Evolutionary conservation across 331 rosid species (phyloP), one percentile per base, ranked within the genome.

Genomic region (Ulmus americana): DNA sequence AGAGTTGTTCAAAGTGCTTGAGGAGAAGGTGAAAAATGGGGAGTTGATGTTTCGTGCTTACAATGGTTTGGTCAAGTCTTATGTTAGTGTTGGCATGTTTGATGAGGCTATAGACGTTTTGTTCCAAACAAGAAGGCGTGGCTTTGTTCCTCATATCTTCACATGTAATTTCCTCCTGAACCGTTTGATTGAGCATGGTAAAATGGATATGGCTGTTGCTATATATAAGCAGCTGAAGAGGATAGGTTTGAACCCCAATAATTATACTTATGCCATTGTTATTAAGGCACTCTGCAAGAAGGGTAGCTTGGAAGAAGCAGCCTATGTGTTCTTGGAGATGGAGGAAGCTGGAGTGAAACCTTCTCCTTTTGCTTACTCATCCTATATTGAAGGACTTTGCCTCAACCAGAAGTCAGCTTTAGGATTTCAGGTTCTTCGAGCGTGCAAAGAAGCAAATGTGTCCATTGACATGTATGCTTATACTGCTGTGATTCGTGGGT

Each of bases 381-480:
- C 83, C n/a, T 84, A 65, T 65, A 81, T 91, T 61, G 88, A 88
- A 76, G 97, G 96, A 62, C 72, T 90, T 55, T 90, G 97, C 59
- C 76, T 57, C 70, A 75, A 70, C 65, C 61, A 45, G 38, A 54
- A 50, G 57, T 63, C 97, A 13, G 84, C 65, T 77, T 52, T 53
- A 70, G 97, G 90, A 63, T 88, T 81, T 70, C 59, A 68, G 67
- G 61, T 84, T 39, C 82, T 90, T 39, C 82, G 64, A 65, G 69
- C 61, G 18, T 85, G 84, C 68, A 81, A 71, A 63, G 67, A 8
- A 49, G 71, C 15, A 9, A 73, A 74, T 66, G 74, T 47, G 15
- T 71, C 76, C 10, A 18, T 88, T 6, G 88, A 85, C 50, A 70
- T 53, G 43, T 85, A 79, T 79, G 87, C 88, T 3, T 85, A 88